Conservation (phyloP, 1,139 yeast species). For the Yamadazyma aaseri region DNA sequence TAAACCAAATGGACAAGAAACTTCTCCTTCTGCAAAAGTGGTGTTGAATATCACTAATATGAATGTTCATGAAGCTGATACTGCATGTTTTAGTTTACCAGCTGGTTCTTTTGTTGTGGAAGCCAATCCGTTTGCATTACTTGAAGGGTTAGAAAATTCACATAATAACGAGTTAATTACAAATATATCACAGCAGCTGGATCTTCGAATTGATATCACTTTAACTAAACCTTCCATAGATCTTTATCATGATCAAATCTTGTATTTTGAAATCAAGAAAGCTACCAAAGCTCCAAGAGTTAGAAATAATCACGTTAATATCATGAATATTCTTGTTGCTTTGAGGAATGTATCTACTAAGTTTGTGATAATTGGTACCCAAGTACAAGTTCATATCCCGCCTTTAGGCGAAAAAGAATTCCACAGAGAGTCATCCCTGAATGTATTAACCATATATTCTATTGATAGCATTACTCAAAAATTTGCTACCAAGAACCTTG, state of each 20-base stretch:
- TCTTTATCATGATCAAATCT: constrained; percentile 39
- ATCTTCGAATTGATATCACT: constrained; percentile 20
- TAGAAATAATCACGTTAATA: constrained; percentile 6
- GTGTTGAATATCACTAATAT: constrained; percentile 19
- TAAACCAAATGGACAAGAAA: constrained; percentile 1
- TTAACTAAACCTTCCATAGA: constrained; percentile 36
- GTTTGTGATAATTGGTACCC: constrained; percentile 33
- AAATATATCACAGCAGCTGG: constrained; percentile 12
- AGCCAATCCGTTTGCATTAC: constrained; percentile 20
- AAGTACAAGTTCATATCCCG: constrained; percentile 32
- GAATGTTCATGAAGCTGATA: constrained; percentile 28
- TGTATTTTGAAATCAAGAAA: constrained; percentile 9
- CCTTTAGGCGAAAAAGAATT: constrained; percentile 24
- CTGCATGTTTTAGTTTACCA: constrained; percentile 38
- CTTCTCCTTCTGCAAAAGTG: constrained; percentile 10
- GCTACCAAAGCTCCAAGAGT: constrained; percentile 4
- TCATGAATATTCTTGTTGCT: constrained; percentile 10
- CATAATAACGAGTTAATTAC: constrained; percentile 9
- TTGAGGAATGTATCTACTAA: constrained; percentile 24
- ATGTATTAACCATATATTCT: constrained; percentile 24
- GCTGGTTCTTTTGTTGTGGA: constrained; percentile 29
- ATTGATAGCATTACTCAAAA: constrained; percentile 28
- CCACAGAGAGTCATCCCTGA: constrained; percentile 29
- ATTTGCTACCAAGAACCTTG: constrained; percentile 26
- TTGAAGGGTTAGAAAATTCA: constrained; percentile 17